Percentiles rank a stretch among this genome's conserved stretches.
Evolutionary conservation across 371 early-diverging fungal species (phyloP).

Genomic region (Mortierella sp.): DNA sequence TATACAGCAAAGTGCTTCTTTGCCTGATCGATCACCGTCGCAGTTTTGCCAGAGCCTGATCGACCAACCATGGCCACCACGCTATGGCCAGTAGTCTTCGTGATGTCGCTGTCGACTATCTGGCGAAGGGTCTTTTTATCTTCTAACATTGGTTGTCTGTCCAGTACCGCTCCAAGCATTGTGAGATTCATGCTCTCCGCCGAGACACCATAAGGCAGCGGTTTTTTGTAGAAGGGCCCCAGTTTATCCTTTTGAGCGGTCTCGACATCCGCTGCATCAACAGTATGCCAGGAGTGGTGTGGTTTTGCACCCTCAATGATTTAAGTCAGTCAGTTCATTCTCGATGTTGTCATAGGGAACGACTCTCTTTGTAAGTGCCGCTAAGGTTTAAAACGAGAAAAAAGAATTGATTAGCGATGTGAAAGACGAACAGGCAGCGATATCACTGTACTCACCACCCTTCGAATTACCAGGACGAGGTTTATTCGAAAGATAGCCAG

Average conservation of each 20-base stretch:
- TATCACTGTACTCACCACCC: too few species aligned
- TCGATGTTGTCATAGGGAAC: background rate
- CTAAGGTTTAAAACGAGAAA: too few species aligned
- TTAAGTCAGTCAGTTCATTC: background rate
- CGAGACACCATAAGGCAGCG: slow-evolving; percentile 19
- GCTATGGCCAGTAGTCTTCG: background rate
- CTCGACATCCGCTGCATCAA: background rate
- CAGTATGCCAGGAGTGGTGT: slow-evolving; percentile 2
- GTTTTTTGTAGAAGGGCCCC: slow-evolving; percentile 10
- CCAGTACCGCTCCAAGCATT: slow-evolving; percentile 27
- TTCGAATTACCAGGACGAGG: too few species aligned
- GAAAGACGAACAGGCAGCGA: too few species aligned
- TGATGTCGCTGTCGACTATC: slow-evolving; percentile 16
- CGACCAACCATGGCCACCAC: slow-evolving; percentile 30
- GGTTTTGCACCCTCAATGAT: background rate
- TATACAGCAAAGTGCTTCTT: slow-evolving; percentile 37
- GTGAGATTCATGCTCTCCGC: slow-evolving; percentile 4
- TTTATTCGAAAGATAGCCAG: too few species aligned
- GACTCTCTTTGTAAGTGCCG: too few species aligned
- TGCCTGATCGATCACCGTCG: slow-evolving; percentile 27
- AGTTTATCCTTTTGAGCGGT: background rate
- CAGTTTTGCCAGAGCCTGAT: slow-evolving; percentile 45
- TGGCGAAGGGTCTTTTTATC: slow-evolving; percentile 11
- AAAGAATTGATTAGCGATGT: too few species aligned
- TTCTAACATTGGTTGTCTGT: slow-evolving; percentile 16